Percentiles rank a stretch among this genome's conserved stretches.
Conservation (phyloP, 2,329 filamentous ascomycete species). For the Coleophoma cylindrospora region DNA sequence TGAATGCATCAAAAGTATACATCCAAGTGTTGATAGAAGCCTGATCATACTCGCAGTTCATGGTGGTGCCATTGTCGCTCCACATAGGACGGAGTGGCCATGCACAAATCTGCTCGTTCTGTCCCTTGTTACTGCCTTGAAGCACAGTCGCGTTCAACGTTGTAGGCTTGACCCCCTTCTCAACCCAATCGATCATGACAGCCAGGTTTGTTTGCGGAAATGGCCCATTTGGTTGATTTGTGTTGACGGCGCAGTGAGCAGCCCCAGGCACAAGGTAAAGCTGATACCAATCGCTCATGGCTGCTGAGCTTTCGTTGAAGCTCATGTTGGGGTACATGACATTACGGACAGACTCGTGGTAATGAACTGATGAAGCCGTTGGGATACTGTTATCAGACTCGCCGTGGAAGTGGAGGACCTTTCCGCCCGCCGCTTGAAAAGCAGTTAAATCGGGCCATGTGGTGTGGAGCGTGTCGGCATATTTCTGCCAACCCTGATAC, state of each 20-base stretch:
- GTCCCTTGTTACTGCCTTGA: slow-evolving; percentile 24
- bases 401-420: slow-evolving; percentile 2
- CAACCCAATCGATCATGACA: slow-evolving; percentile 64
- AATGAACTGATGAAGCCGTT: slow-evolving; percentile 43
- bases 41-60: slow-evolving; percentile 21
- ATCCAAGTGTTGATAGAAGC: slow-evolving; percentile 21
- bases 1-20: slow-evolving; percentile 14
- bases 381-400: slow-evolving; percentile 41
- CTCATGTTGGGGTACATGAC: slow-evolving; percentile 37
- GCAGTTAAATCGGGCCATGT: slow-evolving; percentile 40
- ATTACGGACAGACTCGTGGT: slow-evolving; percentile 39
- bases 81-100: slow-evolving; percentile 30
- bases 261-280: slow-evolving; percentile 46
- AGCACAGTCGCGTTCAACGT: slow-evolving; percentile 32
- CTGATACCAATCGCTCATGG: slow-evolving; percentile 35
- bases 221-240: slow-evolving; percentile 29
- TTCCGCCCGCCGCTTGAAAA: slow-evolving; percentile 31
- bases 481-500: slow-evolving; percentile 39
- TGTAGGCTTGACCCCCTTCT: slow-evolving; percentile 42
- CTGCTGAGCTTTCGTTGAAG: slow-evolving; percentile 26
- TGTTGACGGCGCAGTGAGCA: slow-evolving; percentile 40
- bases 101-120: slow-evolving; percentile 31
- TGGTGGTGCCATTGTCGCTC: slow-evolving; percentile 13
- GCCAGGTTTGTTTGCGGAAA: slow-evolving; percentile 54
- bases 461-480: slow-evolving; percentile 45